Conservation (phyloP, 495 filamentous ascomycete genomes). For the Penicillium longicatenatum region DNA sequence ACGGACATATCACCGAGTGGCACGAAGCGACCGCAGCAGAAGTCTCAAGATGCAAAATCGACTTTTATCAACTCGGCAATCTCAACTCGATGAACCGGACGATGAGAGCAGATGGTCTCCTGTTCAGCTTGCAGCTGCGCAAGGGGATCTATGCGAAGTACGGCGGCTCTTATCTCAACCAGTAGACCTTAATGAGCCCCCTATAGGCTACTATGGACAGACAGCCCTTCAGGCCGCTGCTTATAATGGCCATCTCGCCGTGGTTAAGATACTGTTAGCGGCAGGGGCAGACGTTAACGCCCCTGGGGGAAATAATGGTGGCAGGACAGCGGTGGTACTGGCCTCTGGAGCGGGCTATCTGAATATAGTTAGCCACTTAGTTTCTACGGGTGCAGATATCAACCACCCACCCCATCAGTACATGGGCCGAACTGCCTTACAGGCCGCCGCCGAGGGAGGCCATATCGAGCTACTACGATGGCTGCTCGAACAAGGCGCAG, state of each 20-base stretch:
- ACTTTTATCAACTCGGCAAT: neutral
- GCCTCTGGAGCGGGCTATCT: conserved; percentile 9
- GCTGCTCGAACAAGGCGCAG: conserved; percentile 32
- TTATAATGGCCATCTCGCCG: conserved; percentile 8
- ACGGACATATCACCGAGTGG: no score
- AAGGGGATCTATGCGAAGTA: conserved; percentile 8
- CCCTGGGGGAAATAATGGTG: conserved; percentile 11
- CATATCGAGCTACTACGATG: conserved; percentile 24
- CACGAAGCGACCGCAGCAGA: no score
- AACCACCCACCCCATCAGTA: conserved; percentile 8
- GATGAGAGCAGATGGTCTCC: conserved; percentile 9
- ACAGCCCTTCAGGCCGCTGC: conserved; percentile 17
- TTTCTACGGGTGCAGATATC: conserved; percentile 15
- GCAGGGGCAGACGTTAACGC: conserved; percentile 28
- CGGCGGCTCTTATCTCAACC: conserved; percentile 12
- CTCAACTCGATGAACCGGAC: conserved; percentile 4
- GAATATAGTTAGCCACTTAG: conserved; percentile 7
- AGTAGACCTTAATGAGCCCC: conserved; percentile 10
- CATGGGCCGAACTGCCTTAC: conserved; percentile 26
- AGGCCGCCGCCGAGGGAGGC: conserved; percentile 28
- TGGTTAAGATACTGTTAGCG: conserved; percentile 6
- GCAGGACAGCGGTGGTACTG: conserved; percentile 13
- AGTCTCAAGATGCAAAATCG: no score
- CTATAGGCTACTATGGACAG: conserved; percentile 16
- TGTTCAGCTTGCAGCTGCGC: conserved; percentile 10